Evolutionary conservation across 1,139 yeast genomes (phyloP).

Genomic region (Suhomyces maxii): DNA sequence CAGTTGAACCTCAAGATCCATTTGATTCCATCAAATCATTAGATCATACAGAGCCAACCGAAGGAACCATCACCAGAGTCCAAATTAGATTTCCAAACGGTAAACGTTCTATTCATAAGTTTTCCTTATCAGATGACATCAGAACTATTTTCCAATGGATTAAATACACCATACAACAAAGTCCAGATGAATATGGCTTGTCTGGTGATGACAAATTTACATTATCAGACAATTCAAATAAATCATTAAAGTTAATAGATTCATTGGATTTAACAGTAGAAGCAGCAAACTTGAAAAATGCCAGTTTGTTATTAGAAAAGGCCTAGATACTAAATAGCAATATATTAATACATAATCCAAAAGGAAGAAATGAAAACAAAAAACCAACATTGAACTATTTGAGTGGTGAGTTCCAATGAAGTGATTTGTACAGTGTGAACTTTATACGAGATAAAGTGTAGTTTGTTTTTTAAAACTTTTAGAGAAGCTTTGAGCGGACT

Average conservation of each 20-base stretch:
- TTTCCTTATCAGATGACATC: constrained; percentile 50
- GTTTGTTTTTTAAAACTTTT: too few species aligned
- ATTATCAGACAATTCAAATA: constrained; percentile 63
- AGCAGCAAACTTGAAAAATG: constrained; percentile 78
- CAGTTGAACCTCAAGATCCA: constrained; percentile 16
- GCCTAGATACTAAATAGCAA: constrained; percentile 10
- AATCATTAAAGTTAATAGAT: constrained; percentile 64
- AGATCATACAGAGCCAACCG: constrained; percentile 64
- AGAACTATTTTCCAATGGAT: constrained; percentile 36
- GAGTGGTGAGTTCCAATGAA: not conserved
- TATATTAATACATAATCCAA: constrained; percentile 8
- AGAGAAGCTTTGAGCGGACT: too few species aligned
- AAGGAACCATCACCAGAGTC: constrained; percentile 66
- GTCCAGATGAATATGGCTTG: constrained; percentile 53
- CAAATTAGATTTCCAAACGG: constrained; percentile 91
- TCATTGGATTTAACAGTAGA: constrained; percentile 61
- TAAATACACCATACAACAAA: constrained; percentile 56
- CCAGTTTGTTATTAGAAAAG: constrained; percentile 71
- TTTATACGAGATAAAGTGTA: too few species aligned
- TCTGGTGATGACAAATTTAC: constrained; percentile 37
- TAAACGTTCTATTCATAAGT: constrained; percentile 73
- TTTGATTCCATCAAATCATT: constrained; percentile 49
- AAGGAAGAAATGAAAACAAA: not conserved
- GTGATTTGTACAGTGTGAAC: not conserved
- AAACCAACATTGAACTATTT: too few species aligned